Evolutionary conservation across 1,139 yeast genomes (phyloP).

Genomic region (Protomyces inundatus): DNA sequence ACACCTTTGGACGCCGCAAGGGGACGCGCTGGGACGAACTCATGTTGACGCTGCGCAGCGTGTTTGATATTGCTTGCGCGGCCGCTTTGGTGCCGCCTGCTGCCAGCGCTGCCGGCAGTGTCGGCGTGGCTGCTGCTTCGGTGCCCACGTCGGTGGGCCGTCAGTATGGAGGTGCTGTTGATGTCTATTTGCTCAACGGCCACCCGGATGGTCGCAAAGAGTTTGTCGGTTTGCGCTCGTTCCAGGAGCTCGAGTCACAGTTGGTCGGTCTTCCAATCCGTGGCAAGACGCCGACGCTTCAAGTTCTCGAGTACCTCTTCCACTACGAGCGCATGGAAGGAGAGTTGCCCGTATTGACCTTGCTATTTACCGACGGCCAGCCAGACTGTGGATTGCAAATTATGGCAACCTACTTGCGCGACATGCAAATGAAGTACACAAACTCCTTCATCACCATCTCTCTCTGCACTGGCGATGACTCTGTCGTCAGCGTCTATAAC

Average conservation of each 20-base stretch:
- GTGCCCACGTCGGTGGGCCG: constrained; percentile 8
- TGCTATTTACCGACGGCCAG: constrained; percentile 22
- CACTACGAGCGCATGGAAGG: constrained; percentile 19
- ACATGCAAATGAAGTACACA: background rate
- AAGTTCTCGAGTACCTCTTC: constrained; percentile 10
- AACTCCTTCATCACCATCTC: constrained; percentile 19
- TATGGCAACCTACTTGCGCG: background rate
- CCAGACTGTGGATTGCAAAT: constrained; percentile 22
- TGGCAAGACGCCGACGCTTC: constrained; percentile 19
- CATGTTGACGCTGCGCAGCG: constrained; percentile 11
- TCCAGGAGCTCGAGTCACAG: constrained; percentile 8
- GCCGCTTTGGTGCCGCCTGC: background rate
- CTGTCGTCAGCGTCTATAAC: constrained; percentile 18
- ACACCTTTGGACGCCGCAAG: constrained; percentile 3
- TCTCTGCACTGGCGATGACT: constrained; percentile 20
- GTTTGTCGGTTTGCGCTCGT: constrained; percentile 8
- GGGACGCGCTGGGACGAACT: constrained; percentile 24
- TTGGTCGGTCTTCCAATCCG: constrained; percentile 14
- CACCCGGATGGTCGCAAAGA: constrained; percentile 24
- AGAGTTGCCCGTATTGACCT: constrained; percentile 15
- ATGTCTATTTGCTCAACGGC: constrained; percentile 18
- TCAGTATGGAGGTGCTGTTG: constrained; percentile 6
- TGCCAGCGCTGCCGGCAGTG: background rate
- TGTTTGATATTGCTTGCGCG: constrained; percentile 21
- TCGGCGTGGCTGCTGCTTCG: background rate